Evolutionary conservation across 2,329 filamentous ascomycete species (phyloP).

Genomic region (Cladorrhinum sp.): DNA sequence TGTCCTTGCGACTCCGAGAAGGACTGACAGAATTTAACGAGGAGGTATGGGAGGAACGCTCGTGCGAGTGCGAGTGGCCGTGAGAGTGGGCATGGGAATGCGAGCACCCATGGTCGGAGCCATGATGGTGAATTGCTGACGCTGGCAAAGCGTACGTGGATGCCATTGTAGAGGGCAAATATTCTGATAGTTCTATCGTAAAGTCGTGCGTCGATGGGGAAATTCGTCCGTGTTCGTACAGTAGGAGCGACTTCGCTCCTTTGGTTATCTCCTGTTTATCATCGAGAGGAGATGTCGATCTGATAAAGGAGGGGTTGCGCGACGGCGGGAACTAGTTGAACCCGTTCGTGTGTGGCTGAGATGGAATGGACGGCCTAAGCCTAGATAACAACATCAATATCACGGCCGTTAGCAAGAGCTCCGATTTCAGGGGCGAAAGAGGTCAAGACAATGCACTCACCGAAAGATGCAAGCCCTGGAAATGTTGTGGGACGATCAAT

Average conservation of each 20-base stretch:
- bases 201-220: background rate
- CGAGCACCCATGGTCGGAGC: conserved; percentile 21
- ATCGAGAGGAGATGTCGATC: background rate
- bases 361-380: background rate
- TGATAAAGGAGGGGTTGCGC: conserved; percentile 1
- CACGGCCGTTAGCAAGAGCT: background rate
- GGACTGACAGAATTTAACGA: conserved; percentile 23
- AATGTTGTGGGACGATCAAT: conserved; percentile 5
- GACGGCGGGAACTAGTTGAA: background rate
- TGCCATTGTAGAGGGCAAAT: conserved; percentile 38
- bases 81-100: conserved; percentile 36
- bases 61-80: conserved; percentile 38
- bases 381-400: background rate
- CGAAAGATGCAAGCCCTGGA: background rate
- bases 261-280: background rate
- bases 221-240: background rate
- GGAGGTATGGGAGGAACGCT: conserved; percentile 36
- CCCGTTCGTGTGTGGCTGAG: background rate
- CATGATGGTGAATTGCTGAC: conserved; percentile 44
- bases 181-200: background rate
- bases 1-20: conserved; percentile 21
- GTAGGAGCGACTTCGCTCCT: background rate
- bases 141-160: conserved; percentile 55
- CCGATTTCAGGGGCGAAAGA: background rate
- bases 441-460: conserved; percentile 10